A percentile compares a stretch with the other conserved stretches of the same genome.
These are phyloP conservation scores for Nicotiana otophora DNA, from an alignment of 257 asterid genomes.

Conservation along the genomic window DNA sequence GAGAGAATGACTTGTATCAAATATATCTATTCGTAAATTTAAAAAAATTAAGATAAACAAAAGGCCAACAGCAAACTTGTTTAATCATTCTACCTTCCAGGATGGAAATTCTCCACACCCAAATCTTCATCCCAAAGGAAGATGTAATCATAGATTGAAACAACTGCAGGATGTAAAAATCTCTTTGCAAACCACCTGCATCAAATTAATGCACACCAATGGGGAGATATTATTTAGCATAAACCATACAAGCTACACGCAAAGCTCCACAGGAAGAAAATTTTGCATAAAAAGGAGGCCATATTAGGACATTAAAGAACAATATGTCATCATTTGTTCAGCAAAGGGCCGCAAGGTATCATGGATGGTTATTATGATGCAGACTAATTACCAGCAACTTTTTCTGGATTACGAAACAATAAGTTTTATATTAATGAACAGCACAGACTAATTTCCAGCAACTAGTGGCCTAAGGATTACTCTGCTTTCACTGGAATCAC, in stretches of 20 bases:
- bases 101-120: slow-evolving; percentile 78
- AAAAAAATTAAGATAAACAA: background rate
- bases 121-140: slow-evolving; percentile 99
- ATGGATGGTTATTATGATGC: background rate
- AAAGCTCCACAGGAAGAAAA: background rate
- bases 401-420: background rate
- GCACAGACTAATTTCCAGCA: background rate
- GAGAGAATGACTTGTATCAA: background rate
- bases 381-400: slow-evolving; percentile 2
- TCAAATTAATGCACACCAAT: background rate
- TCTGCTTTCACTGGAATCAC: background rate
- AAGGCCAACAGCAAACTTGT: background rate
- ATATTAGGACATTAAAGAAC: background rate
- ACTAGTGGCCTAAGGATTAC: background rate
- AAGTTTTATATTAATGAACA: background rate
- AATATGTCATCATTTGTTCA: background rate
- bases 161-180: slow-evolving; percentile 83
- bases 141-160: slow-evolving; percentile 77
- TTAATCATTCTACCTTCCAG: slow-evolving; percentile 60
- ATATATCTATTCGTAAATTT: background rate
- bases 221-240: background rate
- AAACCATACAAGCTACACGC: background rate
- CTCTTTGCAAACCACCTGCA: slow-evolving; percentile 99
- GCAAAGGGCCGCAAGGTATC: background rate
- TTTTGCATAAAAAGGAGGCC: background rate